These are phyloP conservation scores for Danielia oregonensis DNA, from an alignment of 805 yeast genomes.

Conservation along the genomic window DNA sequence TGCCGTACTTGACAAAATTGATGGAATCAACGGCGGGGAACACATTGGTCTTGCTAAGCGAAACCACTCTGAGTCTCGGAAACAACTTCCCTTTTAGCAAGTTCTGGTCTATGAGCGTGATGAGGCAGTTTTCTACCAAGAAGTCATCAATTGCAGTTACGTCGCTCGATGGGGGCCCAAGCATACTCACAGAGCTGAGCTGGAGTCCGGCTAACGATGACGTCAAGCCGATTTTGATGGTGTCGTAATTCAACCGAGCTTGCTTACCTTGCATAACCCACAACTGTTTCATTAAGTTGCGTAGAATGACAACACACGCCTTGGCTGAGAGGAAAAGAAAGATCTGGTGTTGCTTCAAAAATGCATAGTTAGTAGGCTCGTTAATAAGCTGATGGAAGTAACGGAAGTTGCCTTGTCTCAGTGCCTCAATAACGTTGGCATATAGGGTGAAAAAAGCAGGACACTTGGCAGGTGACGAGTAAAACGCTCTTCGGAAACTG, in stretches of 20 bases:
- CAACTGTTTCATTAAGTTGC: conserved; percentile 40
- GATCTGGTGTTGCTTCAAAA: conserved; percentile 35
- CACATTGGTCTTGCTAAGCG: conserved; percentile 41
- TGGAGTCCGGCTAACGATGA: conserved; percentile 12
- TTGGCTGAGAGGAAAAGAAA: conserved; percentile 46
- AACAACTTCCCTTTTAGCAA: conserved; percentile 50
- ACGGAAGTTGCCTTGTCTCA: conserved; percentile 42
- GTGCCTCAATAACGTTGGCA: conserved; percentile 29
- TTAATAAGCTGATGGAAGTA: conserved; percentile 28
- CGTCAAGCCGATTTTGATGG: conserved; percentile 19
- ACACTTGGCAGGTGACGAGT: conserved; percentile 10
- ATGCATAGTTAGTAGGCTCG: conserved; percentile 22
- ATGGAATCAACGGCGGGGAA: conserved; percentile 32
- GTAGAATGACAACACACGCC: conserved; percentile 39
- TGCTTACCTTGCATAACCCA: conserved; percentile 27
- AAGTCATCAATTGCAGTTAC: conserved; percentile 26
- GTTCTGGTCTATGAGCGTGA: conserved; percentile 51
- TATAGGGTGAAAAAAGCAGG: conserved; percentile 30
- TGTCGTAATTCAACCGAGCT: conserved; percentile 27
- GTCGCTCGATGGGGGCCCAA: neutral
- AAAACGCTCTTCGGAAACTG: conserved; percentile 10
- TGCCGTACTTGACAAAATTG: conserved; percentile 17
- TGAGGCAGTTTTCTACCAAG: conserved; percentile 47
- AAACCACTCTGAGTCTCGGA: conserved; percentile 35
- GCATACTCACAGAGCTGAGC: conserved; percentile 6